These are phyloP conservation scores for Tilletia caries DNA, from an alignment of 1,284 basidiomycete genomes.

Conservation along the genomic window DNA sequence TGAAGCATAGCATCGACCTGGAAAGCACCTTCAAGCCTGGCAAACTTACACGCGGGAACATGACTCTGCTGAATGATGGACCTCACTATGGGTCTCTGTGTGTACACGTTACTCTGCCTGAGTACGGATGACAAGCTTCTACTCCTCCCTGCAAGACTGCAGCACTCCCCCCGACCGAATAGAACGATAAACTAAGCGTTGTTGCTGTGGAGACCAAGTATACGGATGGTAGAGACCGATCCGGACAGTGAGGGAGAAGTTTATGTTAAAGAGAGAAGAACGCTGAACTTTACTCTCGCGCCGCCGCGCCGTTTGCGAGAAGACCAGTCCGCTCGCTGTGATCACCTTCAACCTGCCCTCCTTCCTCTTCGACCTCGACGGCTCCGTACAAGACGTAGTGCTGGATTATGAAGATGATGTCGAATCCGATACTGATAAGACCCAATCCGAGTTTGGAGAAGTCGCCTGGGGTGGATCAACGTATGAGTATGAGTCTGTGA, in stretches of 20 bases:
- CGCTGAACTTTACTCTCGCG: background rate
- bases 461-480: slow-evolving; percentile 22
- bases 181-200: no score
- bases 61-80: background rate
- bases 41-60: slow-evolving; percentile 20
- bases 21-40: slow-evolving; percentile 45
- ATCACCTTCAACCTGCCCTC: background rate
- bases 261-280: background rate
- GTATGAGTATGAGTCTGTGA: background rate
- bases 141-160: no score
- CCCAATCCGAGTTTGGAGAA: slow-evolving; percentile 39
- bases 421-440: slow-evolving; percentile 54
- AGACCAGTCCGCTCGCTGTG: background rate
- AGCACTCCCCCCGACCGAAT: no score
- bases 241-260: no score
- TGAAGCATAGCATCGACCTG: slow-evolving; percentile 42
- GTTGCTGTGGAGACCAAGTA: no score
- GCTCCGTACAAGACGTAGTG: slow-evolving; percentile 53
- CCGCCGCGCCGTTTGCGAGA: background rate
- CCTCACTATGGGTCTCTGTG: no score
- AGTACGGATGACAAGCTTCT: no score
- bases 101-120: no score
- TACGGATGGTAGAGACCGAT: no score
- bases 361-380: background rate
- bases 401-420: slow-evolving; percentile 53